A percentile compares a stretch with the other conserved stretches of the same genome.
Conservation (phyloP, 352 stramenopile species). For the Peronospora farinosa region DNA sequence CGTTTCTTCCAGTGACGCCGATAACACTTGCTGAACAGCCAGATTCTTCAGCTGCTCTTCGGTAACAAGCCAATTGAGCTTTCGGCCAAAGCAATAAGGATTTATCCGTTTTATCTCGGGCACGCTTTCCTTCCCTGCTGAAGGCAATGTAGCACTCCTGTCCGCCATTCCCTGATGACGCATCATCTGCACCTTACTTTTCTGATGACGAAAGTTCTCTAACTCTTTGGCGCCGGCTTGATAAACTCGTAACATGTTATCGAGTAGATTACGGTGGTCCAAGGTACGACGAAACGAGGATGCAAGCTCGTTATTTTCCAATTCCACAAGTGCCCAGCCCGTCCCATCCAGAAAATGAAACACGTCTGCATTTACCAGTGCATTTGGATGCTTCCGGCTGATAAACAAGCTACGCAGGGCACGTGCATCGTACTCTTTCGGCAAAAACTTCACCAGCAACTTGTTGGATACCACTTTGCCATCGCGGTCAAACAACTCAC, state of each 20-base stretch:
- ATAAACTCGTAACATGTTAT: constrained; percentile 51
- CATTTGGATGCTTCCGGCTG: constrained; percentile 28
- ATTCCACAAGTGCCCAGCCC: constrained; percentile 70
- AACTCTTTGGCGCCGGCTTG: constrained; percentile 48
- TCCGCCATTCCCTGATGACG: constrained; percentile 22
- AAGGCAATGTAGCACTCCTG: constrained; percentile 14
- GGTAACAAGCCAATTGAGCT: constrained; percentile 69
- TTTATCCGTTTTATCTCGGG: constrained; percentile 12
- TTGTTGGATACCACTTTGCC: constrained; percentile 50
- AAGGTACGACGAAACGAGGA: constrained; percentile 48
- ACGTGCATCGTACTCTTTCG: constrained; percentile 40
- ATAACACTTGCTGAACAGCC: constrained; percentile 61
- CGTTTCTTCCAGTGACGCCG: constrained; percentile 53
- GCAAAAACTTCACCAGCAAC: constrained; percentile 62
- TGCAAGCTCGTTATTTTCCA: constrained; percentile 42
- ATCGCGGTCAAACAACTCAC: constrained; percentile 41
- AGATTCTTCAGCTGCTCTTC: constrained; percentile 48
- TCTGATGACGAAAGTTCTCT: constrained; percentile 48
- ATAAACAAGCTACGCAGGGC: constrained; percentile 46
- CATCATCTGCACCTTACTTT: constrained; percentile 41
- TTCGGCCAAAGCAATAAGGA: constrained; percentile 59
- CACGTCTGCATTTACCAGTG: constrained; percentile 47
- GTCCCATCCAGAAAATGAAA: constrained; percentile 70
- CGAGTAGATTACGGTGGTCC: constrained; percentile 47
- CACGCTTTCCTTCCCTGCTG: constrained; percentile 20